Evolutionary conservation across 305 asterid genomes (phyloP).

Genomic region (Fraxinus velutina): DNA sequence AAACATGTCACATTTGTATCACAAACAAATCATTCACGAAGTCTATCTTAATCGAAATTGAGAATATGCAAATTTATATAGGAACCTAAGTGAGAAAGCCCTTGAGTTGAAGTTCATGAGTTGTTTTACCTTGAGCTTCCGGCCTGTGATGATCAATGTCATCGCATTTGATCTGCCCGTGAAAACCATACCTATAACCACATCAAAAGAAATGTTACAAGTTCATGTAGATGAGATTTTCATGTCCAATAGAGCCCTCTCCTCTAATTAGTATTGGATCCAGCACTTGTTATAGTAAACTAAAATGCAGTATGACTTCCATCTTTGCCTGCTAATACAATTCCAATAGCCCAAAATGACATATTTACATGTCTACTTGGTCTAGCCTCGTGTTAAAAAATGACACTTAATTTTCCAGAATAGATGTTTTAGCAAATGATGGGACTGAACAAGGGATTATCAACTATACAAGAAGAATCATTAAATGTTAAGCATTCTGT

Average conservation of each 20-base stretch:
- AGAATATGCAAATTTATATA: background rate
- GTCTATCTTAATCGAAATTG: background rate
- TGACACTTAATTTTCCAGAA: background rate
- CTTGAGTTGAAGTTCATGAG: background rate
- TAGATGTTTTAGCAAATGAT: background rate
- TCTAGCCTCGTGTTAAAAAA: too few species aligned
- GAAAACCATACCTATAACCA: slow-evolving; percentile 19
- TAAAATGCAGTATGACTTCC: background rate
- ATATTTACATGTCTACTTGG: too few species aligned
- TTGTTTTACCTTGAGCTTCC: slow-evolving; percentile 39
- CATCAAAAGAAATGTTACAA: background rate
- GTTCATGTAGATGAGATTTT: background rate
- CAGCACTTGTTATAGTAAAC: too few species aligned
- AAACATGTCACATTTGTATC: background rate
- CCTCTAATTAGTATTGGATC: background rate
- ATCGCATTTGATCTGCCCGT: slow-evolving; percentile 7
- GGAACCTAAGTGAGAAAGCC: background rate
- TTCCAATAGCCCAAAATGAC: background rate
- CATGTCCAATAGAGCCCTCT: background rate
- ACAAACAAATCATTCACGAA: background rate
- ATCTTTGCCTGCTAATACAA: background rate
- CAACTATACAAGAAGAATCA: too few species aligned
- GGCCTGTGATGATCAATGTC: slow-evolving; percentile 23
- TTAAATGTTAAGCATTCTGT: too few species aligned
- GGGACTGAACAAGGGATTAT: too few species aligned